Conservation (phyloP, 352 stramenopile genomes). For the Phytophthora agathidicida region DNA sequence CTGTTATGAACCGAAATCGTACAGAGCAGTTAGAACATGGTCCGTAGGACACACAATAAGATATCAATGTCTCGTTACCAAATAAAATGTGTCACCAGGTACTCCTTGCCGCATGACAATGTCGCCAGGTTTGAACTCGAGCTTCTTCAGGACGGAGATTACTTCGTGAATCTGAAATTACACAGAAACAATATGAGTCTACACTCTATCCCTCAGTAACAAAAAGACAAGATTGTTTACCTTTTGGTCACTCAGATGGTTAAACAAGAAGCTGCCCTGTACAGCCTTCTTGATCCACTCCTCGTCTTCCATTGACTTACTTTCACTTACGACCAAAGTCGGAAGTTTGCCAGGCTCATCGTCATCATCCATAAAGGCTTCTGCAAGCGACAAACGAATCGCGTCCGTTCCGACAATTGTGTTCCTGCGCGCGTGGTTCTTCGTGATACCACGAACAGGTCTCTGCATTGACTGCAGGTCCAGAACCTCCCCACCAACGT, state of each 20-base stretch:
- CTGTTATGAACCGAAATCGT: too few species aligned
- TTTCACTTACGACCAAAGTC: slow-evolving; percentile 34
- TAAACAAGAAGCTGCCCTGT: slow-evolving; percentile 93
- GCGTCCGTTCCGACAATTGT: slow-evolving; percentile 89
- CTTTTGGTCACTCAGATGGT: slow-evolving; percentile 90
- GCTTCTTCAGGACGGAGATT: slow-evolving; percentile 86
- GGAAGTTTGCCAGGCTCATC: slow-evolving; percentile 21
- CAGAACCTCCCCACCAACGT: slow-evolving; percentile 79
- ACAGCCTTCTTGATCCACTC: slow-evolving; percentile 90
- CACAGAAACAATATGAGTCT: not conserved
- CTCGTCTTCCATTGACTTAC: slow-evolving; percentile 83
- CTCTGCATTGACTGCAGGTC: slow-evolving; percentile 87
- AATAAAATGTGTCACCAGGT: slow-evolving; percentile 93
- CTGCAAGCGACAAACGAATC: slow-evolving; percentile 78
- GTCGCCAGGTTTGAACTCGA: slow-evolving; percentile 82
- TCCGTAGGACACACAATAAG: slow-evolving; percentile 2
- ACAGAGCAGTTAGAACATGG: too few species aligned
- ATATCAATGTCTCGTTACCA: too few species aligned
- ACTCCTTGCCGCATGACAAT: slow-evolving; percentile 93
- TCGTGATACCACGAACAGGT: slow-evolving; percentile 73
- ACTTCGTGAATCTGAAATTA: slow-evolving; percentile 73
- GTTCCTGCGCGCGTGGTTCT: slow-evolving; percentile 68
- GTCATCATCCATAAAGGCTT: slow-evolving; percentile 52
- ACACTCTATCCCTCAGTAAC: not conserved
- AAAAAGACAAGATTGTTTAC: slow-evolving; percentile 25